Percentiles rank a stretch among this genome's conserved stretches.
These are phyloP conservation scores for Apophysomyces sp. DNA, from an alignment of 371 early-diverging fungal species.

Conservation along the genomic window DNA sequence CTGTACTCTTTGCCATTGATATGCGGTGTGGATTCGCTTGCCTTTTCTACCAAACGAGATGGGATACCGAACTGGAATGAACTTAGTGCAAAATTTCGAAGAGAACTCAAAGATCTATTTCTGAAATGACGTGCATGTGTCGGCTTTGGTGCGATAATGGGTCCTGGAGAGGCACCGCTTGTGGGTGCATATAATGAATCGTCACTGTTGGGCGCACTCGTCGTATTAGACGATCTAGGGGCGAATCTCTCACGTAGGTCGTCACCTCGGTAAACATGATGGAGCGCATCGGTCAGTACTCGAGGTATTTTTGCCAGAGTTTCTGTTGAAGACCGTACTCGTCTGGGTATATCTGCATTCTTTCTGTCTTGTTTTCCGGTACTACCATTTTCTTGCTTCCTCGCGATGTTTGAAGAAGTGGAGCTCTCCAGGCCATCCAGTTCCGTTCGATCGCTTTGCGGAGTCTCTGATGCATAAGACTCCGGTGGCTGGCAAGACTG, in stretches of 20 bases:
- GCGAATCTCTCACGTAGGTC: neutral
- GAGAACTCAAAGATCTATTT: neutral
- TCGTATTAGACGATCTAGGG: neutral
- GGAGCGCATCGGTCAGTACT: constrained; percentile 12
- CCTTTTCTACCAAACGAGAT: neutral
- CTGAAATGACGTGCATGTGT: neutral
- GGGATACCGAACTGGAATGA: neutral
- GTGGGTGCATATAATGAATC: neutral
- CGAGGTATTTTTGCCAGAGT: constrained; percentile 18
- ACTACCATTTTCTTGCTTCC: neutral
- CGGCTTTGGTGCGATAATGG: neutral
- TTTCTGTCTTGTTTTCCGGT: neutral
- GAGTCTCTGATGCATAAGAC: neutral
- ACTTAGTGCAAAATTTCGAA: neutral
- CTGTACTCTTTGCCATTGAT: neutral
- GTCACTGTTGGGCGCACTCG: neutral
- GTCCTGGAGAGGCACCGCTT: too few relatives aligned
- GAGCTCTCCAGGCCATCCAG: neutral
- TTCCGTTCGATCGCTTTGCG: neutral
- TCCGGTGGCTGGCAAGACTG: neutral
- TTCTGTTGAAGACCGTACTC: neutral
- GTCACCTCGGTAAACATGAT: constrained; percentile 8
- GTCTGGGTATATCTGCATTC: neutral
- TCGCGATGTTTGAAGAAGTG: neutral
- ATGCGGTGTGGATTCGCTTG: neutral